Evolutionary conservation across 805 yeast genomes (phyloP).

Genomic region (Clavispora santaluciae): DNA sequence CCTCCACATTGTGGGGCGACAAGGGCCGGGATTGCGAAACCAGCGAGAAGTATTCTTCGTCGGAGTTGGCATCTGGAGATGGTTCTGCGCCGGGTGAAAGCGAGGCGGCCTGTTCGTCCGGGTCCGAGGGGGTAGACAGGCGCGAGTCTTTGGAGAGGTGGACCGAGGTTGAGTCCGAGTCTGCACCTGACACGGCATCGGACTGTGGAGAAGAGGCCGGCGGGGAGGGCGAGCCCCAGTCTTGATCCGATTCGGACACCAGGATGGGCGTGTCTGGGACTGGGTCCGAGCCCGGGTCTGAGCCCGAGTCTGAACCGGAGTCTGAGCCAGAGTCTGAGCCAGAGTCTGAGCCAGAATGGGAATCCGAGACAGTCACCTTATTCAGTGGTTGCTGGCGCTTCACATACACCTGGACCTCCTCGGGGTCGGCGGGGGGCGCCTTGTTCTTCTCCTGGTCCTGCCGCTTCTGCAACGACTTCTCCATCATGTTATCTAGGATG

Average conservation of each 20-base stretch:
- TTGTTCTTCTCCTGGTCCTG: slow-evolving; percentile 10
- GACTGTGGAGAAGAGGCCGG: no score
- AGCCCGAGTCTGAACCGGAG: not conserved
- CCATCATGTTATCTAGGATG: slow-evolving; percentile 71
- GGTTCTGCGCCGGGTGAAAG: no score
- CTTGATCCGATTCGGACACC: not conserved
- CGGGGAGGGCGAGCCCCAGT: no score
- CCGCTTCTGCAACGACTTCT: slow-evolving; percentile 34
- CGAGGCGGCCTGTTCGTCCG: no score
- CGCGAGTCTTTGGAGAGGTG: no score
- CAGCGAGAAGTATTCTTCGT: not conserved
- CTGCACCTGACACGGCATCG: no score
- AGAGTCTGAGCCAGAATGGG: not conserved
- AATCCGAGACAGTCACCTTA: not conserved
- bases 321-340: not conserved
- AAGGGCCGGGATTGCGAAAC: not conserved
- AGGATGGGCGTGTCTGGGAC: not conserved
- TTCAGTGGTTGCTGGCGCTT: not conserved
- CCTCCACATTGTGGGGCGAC: not conserved
- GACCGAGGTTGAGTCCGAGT: no score
- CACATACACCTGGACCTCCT: slow-evolving; percentile 6
- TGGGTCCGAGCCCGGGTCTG: not conserved
- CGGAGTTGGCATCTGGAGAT: no score
- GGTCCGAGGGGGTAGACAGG: no score
- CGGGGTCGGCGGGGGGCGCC: slow-evolving; percentile 7